Evolutionary conservation across 495 filamentous ascomycete species (phyloP).

Genomic region (Daldinia vernicosa): DNA sequence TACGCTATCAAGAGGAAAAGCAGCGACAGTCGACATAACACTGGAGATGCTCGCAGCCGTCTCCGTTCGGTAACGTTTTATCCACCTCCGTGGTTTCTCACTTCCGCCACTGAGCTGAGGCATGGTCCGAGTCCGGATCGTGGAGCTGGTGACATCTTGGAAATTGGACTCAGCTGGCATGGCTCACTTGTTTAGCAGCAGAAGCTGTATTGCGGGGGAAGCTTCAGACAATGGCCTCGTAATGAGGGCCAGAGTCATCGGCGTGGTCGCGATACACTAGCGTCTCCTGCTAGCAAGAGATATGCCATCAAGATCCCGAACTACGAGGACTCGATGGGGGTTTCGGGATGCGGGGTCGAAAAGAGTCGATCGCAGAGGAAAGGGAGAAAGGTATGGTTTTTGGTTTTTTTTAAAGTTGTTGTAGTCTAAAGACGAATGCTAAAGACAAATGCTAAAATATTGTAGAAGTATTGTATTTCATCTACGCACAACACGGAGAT

Average conservation of each 20-base stretch:
- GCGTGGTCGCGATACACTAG: constrained; percentile 64
- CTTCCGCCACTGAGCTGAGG: constrained; percentile 52
- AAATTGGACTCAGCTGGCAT: constrained; percentile 62
- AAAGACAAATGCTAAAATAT: constrained; percentile 7
- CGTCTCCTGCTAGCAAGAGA: constrained; percentile 61
- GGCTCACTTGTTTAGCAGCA: constrained; percentile 44
- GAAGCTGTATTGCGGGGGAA: constrained; percentile 47
- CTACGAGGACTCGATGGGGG: constrained; percentile 46
- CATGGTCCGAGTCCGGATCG: constrained; percentile 56
- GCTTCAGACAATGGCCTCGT: constrained; percentile 61
- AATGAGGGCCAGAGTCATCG: constrained; percentile 62
- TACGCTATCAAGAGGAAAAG: constrained; percentile 84
- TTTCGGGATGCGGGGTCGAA: constrained; percentile 24
- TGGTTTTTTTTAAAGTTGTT: not conserved
- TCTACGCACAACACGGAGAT: constrained; percentile 22
- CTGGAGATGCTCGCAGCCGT: constrained; percentile 78
- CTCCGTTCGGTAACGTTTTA: constrained; percentile 81
- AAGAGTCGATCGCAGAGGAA: constrained; percentile 10
- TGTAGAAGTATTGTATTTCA: constrained; percentile 22
- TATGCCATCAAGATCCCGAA: constrained; percentile 68
- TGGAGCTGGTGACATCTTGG: constrained; percentile 53
- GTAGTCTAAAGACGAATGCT: not conserved
- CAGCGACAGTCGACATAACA: constrained; percentile 74
- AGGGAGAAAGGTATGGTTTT: not conserved
- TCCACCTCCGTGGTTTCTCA: constrained; percentile 65